phyloP scores from a whole-genome alignment of 345 rosid genomes.

The Diplotaxis tenuifolia region DNA sequence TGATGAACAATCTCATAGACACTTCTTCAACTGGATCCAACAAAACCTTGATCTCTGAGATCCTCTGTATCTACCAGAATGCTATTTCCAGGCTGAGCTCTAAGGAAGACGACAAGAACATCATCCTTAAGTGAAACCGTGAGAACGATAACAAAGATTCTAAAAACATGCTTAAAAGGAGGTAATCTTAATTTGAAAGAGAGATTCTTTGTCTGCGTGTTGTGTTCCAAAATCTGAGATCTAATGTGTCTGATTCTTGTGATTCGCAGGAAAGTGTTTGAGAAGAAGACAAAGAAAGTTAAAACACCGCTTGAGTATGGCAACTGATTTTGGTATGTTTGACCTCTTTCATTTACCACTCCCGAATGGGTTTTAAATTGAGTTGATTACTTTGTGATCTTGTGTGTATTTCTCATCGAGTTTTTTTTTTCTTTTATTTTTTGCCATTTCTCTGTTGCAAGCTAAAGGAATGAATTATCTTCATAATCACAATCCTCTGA shows the following conservation, averaged over 20 bases:
- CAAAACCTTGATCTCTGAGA: constrained; percentile 43
- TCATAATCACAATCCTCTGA: no score
- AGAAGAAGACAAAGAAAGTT: constrained; percentile 54
- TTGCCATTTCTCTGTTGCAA: no score
- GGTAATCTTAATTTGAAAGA: constrained; percentile 39
- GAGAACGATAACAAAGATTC: constrained; percentile 36
- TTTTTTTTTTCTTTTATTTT: no score
- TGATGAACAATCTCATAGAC: constrained; percentile 48
- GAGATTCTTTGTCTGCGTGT: not conserved
- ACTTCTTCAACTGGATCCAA: constrained; percentile 44
- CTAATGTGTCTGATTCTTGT: constrained; percentile 10
- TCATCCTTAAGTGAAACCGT: constrained; percentile 25
- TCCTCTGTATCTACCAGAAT: constrained; percentile 65
- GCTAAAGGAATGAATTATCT: no score
- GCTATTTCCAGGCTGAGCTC: constrained; percentile 54
- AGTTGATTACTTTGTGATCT: constrained; percentile 1
- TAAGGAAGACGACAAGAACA: constrained; percentile 26
- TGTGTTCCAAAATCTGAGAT: not conserved
- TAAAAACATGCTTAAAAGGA: constrained; percentile 45
- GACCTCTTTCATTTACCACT: not conserved
- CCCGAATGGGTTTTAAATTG: not conserved
- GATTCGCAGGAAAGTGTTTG: constrained; percentile 51
- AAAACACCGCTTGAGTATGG: constrained; percentile 94
- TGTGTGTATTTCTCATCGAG: not conserved
- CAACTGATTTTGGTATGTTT: constrained; percentile 89